Conservation (phyloP, 2,329 filamentous ascomycete species). For the Emergomyces africanus region DNA sequence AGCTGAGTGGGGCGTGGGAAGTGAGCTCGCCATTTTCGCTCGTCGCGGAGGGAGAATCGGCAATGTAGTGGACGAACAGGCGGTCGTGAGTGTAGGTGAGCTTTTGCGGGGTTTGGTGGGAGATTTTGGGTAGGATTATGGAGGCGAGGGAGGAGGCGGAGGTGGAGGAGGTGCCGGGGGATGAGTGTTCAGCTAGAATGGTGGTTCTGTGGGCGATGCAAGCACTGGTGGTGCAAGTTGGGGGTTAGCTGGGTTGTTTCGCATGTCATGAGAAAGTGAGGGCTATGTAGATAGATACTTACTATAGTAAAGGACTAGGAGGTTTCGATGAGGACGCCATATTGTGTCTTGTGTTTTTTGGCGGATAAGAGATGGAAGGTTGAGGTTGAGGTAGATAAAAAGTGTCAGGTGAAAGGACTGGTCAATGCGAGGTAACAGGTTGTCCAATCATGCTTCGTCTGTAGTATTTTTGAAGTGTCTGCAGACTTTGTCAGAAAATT, state of each 20-base stretch:
- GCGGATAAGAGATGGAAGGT: neutral
- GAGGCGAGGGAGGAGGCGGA: constrained; percentile 83
- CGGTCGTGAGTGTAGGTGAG: constrained; percentile 87
- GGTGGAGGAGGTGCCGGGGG: constrained; percentile 67
- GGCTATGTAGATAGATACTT: constrained; percentile 23
- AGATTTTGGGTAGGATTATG: constrained; percentile 89
- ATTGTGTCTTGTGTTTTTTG: constrained; percentile 29
- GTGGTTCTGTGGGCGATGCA: constrained; percentile 92
- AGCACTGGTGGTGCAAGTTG: constrained; percentile 42
- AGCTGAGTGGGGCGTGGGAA: constrained; percentile 72
- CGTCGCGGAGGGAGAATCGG: constrained; percentile 63
- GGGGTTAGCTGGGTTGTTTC: neutral
- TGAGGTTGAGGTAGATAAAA: neutral
- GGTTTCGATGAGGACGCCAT: constrained; percentile 63
- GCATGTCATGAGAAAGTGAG: neutral
- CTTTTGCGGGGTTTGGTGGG: constrained; percentile 67
- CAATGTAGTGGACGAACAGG: constrained; percentile 91
- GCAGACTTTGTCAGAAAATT: too few species aligned
- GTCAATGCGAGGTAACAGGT: too few species aligned
- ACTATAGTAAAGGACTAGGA: constrained; percentile 62
- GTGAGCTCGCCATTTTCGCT: constrained; percentile 30
- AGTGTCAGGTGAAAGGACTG: neutral
- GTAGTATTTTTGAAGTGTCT: too few species aligned
- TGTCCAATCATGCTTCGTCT: too few species aligned
- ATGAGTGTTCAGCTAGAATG: constrained; percentile 85